Percentiles rank a stretch among this genome's conserved stretches.
Evolutionary conservation across 768 basidiomycete species (phyloP).

Genomic region (Xerocomus potaroensis): DNA sequence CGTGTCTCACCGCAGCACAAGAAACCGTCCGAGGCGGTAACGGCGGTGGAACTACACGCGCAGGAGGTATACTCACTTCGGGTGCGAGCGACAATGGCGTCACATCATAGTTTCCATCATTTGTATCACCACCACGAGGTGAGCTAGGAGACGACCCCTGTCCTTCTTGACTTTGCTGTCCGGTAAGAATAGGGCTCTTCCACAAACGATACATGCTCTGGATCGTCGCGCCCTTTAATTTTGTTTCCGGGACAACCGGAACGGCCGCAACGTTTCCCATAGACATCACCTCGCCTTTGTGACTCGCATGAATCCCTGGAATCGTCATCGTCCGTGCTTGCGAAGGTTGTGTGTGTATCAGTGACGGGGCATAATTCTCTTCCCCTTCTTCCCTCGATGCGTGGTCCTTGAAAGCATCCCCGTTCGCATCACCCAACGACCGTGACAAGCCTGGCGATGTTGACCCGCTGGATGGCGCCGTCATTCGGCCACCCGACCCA

Average conservation of each 20-base stretch:
- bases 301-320: constrained; percentile 81
- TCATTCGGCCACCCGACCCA: constrained; percentile 22
- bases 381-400: constrained; percentile 29
- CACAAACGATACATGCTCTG: constrained; percentile 72
- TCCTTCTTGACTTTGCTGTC: constrained; percentile 24
- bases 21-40: constrained; percentile 40
- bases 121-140: constrained; percentile 8
- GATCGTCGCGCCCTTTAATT: constrained; percentile 48
- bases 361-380: constrained; percentile 34
- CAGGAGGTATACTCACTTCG: constrained; percentile 16
- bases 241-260: constrained; percentile 37
- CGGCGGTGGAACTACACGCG: constrained; percentile 34
- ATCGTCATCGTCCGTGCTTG: constrained; percentile 81
- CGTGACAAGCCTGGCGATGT: constrained; percentile 33
- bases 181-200: constrained; percentile 47
- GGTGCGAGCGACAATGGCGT: constrained; percentile 26
- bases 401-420: constrained; percentile 29
- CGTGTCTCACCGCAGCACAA: constrained; percentile 29
- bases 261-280: constrained; percentile 66
- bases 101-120: constrained; percentile 29
- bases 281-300: constrained; percentile 82
- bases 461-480: constrained; percentile 23
- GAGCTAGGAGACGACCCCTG: constrained; percentile 7
- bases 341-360: constrained; percentile 70
- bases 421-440: constrained; percentile 23